A percentile compares a stretch with the other conserved stretches of the same genome.
Evolutionary conservation across 2,329 filamentous ascomycete species (phyloP).

Genomic region (Apiospora koreana): DNA sequence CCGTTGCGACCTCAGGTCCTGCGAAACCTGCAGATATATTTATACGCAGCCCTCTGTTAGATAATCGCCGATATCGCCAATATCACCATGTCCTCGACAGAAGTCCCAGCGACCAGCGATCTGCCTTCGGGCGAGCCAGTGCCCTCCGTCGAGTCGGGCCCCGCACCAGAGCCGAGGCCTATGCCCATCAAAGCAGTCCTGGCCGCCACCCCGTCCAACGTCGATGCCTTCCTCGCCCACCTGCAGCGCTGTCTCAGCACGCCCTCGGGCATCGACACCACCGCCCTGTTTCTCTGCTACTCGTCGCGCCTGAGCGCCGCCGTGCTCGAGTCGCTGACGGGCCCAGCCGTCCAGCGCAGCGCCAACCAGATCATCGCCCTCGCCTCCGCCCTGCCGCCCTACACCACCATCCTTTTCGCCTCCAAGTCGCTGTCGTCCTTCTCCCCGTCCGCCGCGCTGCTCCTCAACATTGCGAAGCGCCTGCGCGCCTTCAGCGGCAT

Average conservation of each 20-base stretch:
- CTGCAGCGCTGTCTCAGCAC: constrained; percentile 67
- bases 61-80: background rate
- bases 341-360: constrained; percentile 57
- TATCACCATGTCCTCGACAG: constrained; percentile 15
- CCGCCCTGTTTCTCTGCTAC: constrained; percentile 71
- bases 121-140: constrained; percentile 39
- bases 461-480: constrained; percentile 51
- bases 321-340: constrained; percentile 52
- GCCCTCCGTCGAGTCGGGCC: constrained; percentile 30
- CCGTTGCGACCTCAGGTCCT: background rate
- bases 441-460: constrained; percentile 38
- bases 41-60: background rate
- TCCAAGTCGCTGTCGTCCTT: constrained; percentile 36
- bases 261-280: constrained; percentile 67
- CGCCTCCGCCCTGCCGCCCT: constrained; percentile 51
- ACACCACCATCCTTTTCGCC: constrained; percentile 46
- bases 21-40: background rate
- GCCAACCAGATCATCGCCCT: constrained; percentile 54
- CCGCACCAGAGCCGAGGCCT: constrained; percentile 25
- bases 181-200: constrained; percentile 32
- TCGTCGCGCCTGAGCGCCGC: constrained; percentile 56
- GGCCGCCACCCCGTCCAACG: constrained; percentile 38
- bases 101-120: constrained; percentile 30
- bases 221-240: constrained; percentile 56
- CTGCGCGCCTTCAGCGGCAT: constrained; percentile 65